Conservation (phyloP, 2,329 filamentous ascomycete genomes). For the Fusarium sp. region DNA sequence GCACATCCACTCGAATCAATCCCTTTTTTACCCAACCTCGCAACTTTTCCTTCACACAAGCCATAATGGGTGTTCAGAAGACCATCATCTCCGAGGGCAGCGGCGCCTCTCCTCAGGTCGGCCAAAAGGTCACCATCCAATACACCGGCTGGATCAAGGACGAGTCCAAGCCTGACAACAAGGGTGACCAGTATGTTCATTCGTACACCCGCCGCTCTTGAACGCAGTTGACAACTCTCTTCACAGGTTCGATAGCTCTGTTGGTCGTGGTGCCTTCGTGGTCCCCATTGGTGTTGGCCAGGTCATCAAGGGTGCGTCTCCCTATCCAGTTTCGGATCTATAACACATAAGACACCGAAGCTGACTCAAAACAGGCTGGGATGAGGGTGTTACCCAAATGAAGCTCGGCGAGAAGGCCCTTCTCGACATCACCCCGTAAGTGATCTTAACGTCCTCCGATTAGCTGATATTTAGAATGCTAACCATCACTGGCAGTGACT, state of each 20-base stretch:
- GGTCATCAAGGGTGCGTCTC: slow-evolving; percentile 80
- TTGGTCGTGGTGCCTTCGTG: slow-evolving; percentile 79
- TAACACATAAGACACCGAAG: not conserved
- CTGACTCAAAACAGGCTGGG: slow-evolving; percentile 70
- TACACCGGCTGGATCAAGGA: slow-evolving; percentile 92
- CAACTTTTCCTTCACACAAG: slow-evolving; percentile 35
- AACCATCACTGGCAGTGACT: slow-evolving; percentile 60
- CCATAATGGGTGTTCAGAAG: slow-evolving; percentile 79
- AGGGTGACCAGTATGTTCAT: slow-evolving; percentile 76
- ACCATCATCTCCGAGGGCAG: slow-evolving; percentile 69
- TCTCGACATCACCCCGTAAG: slow-evolving; percentile 74
- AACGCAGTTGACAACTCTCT: slow-evolving; percentile 13
- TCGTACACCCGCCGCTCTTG: not conserved
- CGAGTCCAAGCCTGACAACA: slow-evolving; percentile 64
- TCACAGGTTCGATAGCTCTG: slow-evolving; percentile 87
- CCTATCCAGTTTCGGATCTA: slow-evolving; percentile 22
- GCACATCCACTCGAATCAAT: slow-evolving; percentile 31
- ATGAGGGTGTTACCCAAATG: slow-evolving; percentile 87
- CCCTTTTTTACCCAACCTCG: slow-evolving; percentile 29
- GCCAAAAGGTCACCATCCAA: slow-evolving; percentile 84
- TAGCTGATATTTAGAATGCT: slow-evolving; percentile 6
- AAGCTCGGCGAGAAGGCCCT: slow-evolving; percentile 89
- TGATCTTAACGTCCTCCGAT: not conserved
- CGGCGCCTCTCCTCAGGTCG: slow-evolving; percentile 66
- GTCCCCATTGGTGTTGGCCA: slow-evolving; percentile 82